phyloP scores from a whole-genome alignment of 192 early-diverging fungal genomes.

The Dimargaris verticillata region DNA sequence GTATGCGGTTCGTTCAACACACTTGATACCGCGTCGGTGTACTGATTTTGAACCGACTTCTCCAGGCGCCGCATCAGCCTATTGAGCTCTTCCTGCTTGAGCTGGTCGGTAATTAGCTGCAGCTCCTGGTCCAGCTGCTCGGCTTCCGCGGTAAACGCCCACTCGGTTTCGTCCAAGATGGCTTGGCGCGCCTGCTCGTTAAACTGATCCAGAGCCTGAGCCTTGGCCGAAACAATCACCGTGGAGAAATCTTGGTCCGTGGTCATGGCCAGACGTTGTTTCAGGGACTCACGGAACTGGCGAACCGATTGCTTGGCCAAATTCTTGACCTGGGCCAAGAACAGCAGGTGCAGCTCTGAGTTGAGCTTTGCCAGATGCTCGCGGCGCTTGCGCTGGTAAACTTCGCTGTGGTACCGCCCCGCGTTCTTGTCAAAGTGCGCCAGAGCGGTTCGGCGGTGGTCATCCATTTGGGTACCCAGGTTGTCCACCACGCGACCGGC shows the following conservation, averaged over 20 bases:
- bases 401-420: slow-evolving; percentile 70
- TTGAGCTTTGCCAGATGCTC: slow-evolving; percentile 69
- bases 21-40: slow-evolving; percentile 55
- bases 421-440: slow-evolving; percentile 78
- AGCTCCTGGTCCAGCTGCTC: slow-evolving; percentile 44
- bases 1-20: slow-evolving; percentile 45
- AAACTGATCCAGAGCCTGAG: slow-evolving; percentile 31
- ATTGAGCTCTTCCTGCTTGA: slow-evolving; percentile 47
- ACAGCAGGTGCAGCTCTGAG: slow-evolving; percentile 58
- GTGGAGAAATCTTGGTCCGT: slow-evolving; percentile 40
- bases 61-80: slow-evolving; percentile 22
- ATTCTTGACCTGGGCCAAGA: slow-evolving; percentile 77
- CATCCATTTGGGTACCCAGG: slow-evolving; percentile 48
- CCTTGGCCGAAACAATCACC: slow-evolving; percentile 30
- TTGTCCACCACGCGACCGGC: slow-evolving; percentile 57
- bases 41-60: slow-evolving; percentile 20
- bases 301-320: slow-evolving; percentile 53
- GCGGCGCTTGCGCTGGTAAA: slow-evolving; percentile 71
- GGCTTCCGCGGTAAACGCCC: slow-evolving; percentile 43
- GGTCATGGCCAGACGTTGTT: slow-evolving; percentile 18
- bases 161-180: slow-evolving; percentile 48
- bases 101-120: slow-evolving; percentile 32
- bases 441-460: slow-evolving; percentile 37
- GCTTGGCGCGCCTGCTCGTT: slow-evolving; percentile 32
- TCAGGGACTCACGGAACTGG: slow-evolving; percentile 45